phyloP scores from a whole-genome alignment of 73 alveolate species.

The Urostyla sp. region DNA sequence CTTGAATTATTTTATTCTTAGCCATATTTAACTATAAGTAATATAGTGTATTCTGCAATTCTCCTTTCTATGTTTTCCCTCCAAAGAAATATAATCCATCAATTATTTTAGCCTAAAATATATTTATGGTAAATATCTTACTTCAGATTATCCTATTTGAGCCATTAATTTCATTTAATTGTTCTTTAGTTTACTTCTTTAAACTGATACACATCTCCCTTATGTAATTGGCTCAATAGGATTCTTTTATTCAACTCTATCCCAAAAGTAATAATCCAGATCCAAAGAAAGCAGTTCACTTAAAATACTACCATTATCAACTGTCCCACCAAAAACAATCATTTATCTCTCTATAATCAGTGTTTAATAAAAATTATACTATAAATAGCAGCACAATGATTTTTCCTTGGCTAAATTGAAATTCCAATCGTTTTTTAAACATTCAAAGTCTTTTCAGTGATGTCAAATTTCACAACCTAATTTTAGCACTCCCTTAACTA shows the following conservation, averaged over 20 bases:
- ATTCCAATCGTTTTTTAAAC: constrained; percentile 31
- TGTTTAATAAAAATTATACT: neutral
- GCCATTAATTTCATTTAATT: too few species aligned
- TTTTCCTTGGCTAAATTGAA: constrained; percentile 22
- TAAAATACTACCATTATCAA: constrained; percentile 33
- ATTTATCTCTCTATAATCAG: constrained; percentile 29
- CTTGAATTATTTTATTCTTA: constrained; percentile 15
- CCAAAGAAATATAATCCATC: constrained; percentile 59
- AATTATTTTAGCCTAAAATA: constrained; percentile 3
- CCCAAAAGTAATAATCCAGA: constrained; percentile 20
- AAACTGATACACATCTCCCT: constrained; percentile 15
- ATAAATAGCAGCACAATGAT: constrained; percentile 35
- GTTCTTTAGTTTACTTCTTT: neutral
- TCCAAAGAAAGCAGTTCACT: constrained; percentile 46
- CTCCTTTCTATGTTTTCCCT: constrained; percentile 40
- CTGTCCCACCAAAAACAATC: constrained; percentile 50
- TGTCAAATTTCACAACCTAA: constrained; percentile 19
- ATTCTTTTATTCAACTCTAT: constrained; percentile 11
- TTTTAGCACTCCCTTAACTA: constrained; percentile 32
- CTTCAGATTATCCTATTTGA: neutral
- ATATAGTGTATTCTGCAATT: constrained; percentile 7
- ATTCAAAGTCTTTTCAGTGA: constrained; percentile 10
- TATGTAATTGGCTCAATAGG: constrained; percentile 34
- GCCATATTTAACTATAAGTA: neutral
- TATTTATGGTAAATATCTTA: neutral